phyloP scores from a whole-genome alignment of 371 early-diverging fungal genomes.

The Mucor plumbeus region DNA sequence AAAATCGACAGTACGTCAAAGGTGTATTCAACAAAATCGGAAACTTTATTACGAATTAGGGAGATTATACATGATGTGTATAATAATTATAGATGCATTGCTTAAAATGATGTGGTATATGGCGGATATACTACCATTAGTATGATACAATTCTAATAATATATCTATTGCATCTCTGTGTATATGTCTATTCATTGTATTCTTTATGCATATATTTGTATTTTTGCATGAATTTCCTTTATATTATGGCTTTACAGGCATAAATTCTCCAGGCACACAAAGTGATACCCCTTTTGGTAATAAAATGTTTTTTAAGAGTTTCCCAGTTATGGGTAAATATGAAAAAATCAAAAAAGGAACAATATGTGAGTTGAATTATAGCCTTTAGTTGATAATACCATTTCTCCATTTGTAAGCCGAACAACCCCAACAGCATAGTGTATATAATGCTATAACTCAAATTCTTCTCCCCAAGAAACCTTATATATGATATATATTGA shows the following conservation, averaged over 20 bases:
- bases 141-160: no score
- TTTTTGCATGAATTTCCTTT: background rate
- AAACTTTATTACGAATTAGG: slow-evolving; percentile 1
- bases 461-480: background rate
- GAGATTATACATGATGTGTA: background rate
- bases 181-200: background rate
- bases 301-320: background rate
- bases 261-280: background rate
- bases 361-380: background rate
- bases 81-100: no score
- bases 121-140: no score
- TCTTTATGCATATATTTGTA: background rate
- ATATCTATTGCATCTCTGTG: no score
- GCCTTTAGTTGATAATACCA: background rate
- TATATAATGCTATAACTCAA: background rate
- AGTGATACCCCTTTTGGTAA: background rate
- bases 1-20: background rate
- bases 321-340: background rate
- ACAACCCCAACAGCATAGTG: background rate
- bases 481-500: background rate
- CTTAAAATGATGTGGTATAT: no score
- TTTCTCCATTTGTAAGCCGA: background rate
- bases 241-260: background rate
- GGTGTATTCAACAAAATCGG: background rate
- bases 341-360: background rate